phyloP scores from a whole-genome alignment of 306 rosid species.

The Cicer arietinum region DNA sequence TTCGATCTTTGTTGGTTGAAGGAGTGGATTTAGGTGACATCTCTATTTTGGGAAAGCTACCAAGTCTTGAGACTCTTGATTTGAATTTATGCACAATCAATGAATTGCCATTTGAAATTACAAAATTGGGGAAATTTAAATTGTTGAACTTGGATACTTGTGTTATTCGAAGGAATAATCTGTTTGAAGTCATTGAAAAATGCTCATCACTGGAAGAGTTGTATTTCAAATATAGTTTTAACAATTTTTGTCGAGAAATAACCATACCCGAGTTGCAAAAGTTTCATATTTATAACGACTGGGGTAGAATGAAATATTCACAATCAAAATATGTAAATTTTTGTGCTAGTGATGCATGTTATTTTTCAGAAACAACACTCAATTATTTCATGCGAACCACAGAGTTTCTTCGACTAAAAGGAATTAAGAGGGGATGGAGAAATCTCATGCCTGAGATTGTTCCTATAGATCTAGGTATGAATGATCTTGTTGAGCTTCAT shows the following conservation, averaged over 20 bases:
- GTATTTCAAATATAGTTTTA: no score
- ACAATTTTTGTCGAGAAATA: no score
- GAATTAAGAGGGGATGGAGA: neutral
- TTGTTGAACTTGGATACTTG: no score
- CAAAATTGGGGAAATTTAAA: neutral
- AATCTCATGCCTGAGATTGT: constrained; percentile 29
- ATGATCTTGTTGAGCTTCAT: neutral
- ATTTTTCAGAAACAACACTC: neutral
- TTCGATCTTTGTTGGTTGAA: neutral
- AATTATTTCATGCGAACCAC: neutral
- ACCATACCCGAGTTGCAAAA: neutral
- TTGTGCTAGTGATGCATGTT: accelerated
- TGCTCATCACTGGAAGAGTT: constrained; percentile 34
- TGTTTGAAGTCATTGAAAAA: constrained; percentile 26
- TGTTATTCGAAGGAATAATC: neutral
- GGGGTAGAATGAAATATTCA: neutral
- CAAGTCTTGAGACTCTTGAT: constrained; percentile 13
- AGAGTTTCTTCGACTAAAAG: accelerated
- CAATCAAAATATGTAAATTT: neutral
- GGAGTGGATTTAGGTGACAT: neutral
- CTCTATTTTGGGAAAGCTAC: constrained; percentile 2
- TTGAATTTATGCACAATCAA: accelerated
- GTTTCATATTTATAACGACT: neutral
- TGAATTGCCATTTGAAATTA: neutral
- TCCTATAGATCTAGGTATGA: neutral